Evolutionary conservation across 2,329 filamentous ascomycete genomes (phyloP).

Genomic region (Monosporascus sp.): DNA sequence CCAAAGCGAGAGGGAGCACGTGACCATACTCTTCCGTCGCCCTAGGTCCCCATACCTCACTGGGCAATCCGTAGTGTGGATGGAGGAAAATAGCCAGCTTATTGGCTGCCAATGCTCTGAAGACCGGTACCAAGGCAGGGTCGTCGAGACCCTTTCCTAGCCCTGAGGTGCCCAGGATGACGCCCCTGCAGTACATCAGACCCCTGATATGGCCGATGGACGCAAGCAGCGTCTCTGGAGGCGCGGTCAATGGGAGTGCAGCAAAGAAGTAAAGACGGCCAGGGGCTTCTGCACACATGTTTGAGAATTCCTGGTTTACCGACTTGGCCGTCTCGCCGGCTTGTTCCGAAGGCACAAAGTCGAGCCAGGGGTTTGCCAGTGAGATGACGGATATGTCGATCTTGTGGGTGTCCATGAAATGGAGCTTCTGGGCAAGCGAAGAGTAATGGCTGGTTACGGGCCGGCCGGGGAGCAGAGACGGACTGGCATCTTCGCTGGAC

Average conservation of each 20-base stretch:
- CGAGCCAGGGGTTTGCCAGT: conserved; percentile 89
- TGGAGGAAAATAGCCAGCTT: conserved; percentile 74
- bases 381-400: conserved; percentile 84
- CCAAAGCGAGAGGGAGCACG: conserved; percentile 77
- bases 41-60: conserved; percentile 71
- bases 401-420: conserved; percentile 80
- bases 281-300: conserved; percentile 60
- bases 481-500: conserved; percentile 43
- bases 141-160: conserved; percentile 80
- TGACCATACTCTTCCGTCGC: conserved; percentile 70
- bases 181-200: conserved; percentile 69
- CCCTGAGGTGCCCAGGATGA: conserved; percentile 82
- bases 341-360: conserved; percentile 63
- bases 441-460: conserved; percentile 82
- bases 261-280: conserved; percentile 78
- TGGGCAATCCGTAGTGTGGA: conserved; percentile 85
- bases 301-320: conserved; percentile 75
- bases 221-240: conserved; percentile 53
- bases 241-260: conserved; percentile 70
- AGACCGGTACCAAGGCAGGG: conserved; percentile 63
- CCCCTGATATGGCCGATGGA: conserved; percentile 59
- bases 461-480: conserved; percentile 62
- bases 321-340: conserved; percentile 58
- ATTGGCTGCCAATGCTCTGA: conserved; percentile 60
- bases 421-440: conserved; percentile 71